Conservation (phyloP, 768 basidiomycete species). For the Aureoboletus auriporus region DNA sequence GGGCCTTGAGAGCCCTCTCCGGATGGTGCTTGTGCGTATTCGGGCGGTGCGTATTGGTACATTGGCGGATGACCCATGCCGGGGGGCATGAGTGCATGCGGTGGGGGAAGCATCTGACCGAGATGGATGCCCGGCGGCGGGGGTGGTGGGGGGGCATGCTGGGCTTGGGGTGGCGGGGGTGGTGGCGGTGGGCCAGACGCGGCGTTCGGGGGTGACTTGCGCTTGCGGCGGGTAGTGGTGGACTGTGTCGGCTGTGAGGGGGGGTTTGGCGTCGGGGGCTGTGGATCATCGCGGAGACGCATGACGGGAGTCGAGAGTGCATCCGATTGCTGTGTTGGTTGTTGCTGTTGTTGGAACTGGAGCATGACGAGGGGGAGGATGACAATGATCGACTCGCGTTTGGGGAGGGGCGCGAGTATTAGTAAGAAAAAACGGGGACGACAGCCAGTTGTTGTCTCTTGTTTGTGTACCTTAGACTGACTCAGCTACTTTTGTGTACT, state of each 20-base stretch:
- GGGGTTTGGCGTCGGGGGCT: slow-evolving; percentile 11
- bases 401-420: slow-evolving; percentile 34
- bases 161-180: slow-evolving; percentile 16
- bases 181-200: slow-evolving; percentile 4
- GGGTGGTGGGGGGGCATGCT: slow-evolving; percentile 31
- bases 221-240: slow-evolving; percentile 46
- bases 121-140: slow-evolving; percentile 35
- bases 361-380: slow-evolving; percentile 24
- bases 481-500: slow-evolving; percentile 1
- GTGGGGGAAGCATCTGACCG: slow-evolving; percentile 54
- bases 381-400: slow-evolving; percentile 29
- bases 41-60: slow-evolving; percentile 34
- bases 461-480: slow-evolving; percentile 21
- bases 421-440: slow-evolving; percentile 31
- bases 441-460: slow-evolving; percentile 17
- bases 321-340: slow-evolving; percentile 8
- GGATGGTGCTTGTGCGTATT: slow-evolving; percentile 27
- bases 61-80: slow-evolving; percentile 29
- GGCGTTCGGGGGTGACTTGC: slow-evolving; percentile 59
- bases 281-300: slow-evolving; percentile 61
- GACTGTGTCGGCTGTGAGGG: slow-evolving; percentile 14
- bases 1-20: slow-evolving; percentile 27
- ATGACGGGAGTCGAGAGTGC: slow-evolving; percentile 31
- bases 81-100: slow-evolving; percentile 47
- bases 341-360: slow-evolving; percentile 22